phyloP scores from a whole-genome alignment of 352 stramenopile genomes.

The Pythium aquatile region DNA sequence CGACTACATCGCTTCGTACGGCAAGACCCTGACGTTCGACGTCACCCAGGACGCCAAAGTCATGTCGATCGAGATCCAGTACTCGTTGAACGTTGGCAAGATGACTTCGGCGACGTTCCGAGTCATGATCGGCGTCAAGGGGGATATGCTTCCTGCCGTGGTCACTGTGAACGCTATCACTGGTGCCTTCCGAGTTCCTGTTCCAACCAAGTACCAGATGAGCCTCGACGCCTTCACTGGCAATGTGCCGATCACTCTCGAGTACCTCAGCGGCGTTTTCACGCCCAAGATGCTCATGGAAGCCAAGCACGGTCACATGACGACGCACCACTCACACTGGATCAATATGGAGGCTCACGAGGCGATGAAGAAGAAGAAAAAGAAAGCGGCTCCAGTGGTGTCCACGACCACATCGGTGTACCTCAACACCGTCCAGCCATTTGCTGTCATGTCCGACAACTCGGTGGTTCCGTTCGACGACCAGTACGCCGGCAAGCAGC shows the following conservation, averaged over 20 bases:
- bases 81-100: constrained; percentile 28
- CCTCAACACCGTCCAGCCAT: constrained; percentile 32
- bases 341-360: constrained; percentile 25
- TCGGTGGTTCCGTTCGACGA: constrained; percentile 28
- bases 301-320: constrained; percentile 10
- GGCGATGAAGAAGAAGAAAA: constrained; percentile 29
- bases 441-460: constrained; percentile 30
- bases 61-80: constrained; percentile 27
- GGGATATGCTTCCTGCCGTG: constrained; percentile 26
- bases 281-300: constrained; percentile 28
- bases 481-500: constrained; percentile 29
- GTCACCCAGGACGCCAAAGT: constrained; percentile 19
- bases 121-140: constrained; percentile 32
- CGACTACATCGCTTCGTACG: constrained; percentile 31
- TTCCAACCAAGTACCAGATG: constrained; percentile 27
- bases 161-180: constrained; percentile 17
- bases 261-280: constrained; percentile 30
- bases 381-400: constrained; percentile 18
- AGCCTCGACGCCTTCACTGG: constrained; percentile 27
- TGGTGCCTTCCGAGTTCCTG: constrained; percentile 24
- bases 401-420: constrained; percentile 26
- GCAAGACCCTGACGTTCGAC: constrained; percentile 29
- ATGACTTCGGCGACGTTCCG: constrained; percentile 31
- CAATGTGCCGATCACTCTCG: constrained; percentile 26
- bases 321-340: constrained; percentile 19